Conservation (phyloP, 1,284 basidiomycete species). For the Golubevia pallescens region DNA sequence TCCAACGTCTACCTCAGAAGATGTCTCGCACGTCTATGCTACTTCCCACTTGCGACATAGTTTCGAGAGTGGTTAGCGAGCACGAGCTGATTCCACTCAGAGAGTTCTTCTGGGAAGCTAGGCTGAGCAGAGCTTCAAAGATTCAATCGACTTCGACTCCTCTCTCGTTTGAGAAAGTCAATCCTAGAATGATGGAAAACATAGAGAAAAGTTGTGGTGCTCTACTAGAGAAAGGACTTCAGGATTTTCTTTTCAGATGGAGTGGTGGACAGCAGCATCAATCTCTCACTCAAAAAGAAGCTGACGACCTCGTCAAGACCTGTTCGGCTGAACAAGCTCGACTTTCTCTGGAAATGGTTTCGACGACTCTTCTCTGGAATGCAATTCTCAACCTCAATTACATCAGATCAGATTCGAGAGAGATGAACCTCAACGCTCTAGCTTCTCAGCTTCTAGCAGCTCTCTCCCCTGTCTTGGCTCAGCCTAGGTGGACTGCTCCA, state of each 20-base stretch:
- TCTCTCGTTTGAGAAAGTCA: neutral
- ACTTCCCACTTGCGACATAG: neutral
- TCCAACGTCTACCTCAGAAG: constrained; percentile 34
- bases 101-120: neutral
- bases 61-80: neutral
- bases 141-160: neutral
- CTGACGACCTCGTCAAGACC: neutral
- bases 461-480: constrained; percentile 1
- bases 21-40: neutral
- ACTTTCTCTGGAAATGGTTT: neutral
- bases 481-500: constrained; percentile 1
- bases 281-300: neutral
- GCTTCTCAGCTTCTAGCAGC: neutral
- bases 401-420: neutral
- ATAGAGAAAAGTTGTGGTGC: neutral
- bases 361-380: neutral
- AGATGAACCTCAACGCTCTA: neutral
- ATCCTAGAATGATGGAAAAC: neutral
- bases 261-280: neutral
- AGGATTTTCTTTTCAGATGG: neutral
- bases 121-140: neutral
- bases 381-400: neutral
- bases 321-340: neutral
- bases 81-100: neutral
- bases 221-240: neutral